These are phyloP conservation scores for Oenanthe javanica DNA, from an alignment of 140 eudicot species.

Conservation along the genomic window DNA sequence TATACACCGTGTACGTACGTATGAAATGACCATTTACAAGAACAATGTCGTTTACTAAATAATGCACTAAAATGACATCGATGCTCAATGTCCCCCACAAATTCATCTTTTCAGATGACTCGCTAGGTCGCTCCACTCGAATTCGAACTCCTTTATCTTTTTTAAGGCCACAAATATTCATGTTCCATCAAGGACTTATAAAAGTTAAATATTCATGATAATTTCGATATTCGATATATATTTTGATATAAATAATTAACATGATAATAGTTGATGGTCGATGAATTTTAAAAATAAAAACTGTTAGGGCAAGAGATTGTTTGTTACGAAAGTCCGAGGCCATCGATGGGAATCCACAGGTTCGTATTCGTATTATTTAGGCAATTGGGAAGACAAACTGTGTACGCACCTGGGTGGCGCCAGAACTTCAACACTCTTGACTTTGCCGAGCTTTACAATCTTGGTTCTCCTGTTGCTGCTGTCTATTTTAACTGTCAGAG, in stretches of 20 bases:
- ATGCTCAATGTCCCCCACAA: not conserved
- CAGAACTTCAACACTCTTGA: constrained; percentile 67
- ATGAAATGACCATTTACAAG: not conserved
- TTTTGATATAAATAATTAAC: no score
- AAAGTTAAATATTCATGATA: no score
- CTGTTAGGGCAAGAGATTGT: constrained; percentile 59
- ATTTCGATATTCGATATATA: no score
- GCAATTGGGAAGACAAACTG: constrained; percentile 67
- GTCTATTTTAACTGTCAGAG: constrained; percentile 74
- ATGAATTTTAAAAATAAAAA: not conserved
- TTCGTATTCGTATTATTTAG: constrained; percentile 55
- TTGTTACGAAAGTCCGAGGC: constrained; percentile 73
- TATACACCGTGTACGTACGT: not conserved
- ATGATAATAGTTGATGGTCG: not conserved
- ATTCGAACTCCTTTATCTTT: not conserved
- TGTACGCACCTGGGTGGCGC: constrained; percentile 82
- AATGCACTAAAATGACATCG: not conserved
- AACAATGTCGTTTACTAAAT: not conserved
- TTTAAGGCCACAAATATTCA: not conserved
- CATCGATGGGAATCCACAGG: constrained; percentile 77
- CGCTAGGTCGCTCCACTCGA: no score
- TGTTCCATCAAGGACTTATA: not conserved
- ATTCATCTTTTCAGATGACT: not conserved
- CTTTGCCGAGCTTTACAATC: constrained; percentile 79
- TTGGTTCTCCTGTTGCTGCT: constrained; percentile 74